Evolutionary conservation across 2,329 filamentous ascomycete species (phyloP), one percentile per base, ranked within the genome.

Genomic region (Emericellopsis cladophorae): DNA sequence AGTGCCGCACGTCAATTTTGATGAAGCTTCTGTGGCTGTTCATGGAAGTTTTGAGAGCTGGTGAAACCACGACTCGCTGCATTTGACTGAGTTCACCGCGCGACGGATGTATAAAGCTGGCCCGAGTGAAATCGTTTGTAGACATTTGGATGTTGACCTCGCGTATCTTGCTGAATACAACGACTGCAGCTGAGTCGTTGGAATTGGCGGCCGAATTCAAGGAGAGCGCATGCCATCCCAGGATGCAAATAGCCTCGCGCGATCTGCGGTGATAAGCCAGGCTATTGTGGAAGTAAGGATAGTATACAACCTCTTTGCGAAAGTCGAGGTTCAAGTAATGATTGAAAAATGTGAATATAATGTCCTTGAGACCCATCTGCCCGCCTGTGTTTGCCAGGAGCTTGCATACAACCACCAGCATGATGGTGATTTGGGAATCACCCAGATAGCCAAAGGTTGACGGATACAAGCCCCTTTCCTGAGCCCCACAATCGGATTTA

Each of bases 381-480:
- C 55, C 54, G 8, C 49, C 50, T 9, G 62, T 46, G 4, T 57
- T 55, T 23, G 62, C 57, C 5, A 76, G 52, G 18, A 70, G 53
- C 53, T 84, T 83, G 55, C 69, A 71, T 1, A 84, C 58, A 14
- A 72, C 68, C 0, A 73, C 67, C 8, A 84, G 61, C 51, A 84
- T 63, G 18, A 81, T 57, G 0, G 74, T 70, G 40, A 84, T 72
- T 47, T 83, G 78, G 16, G 81, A 73, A 4, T 78, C 79, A 6
- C 76, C 71, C 1, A 84, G 62, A 44, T 76, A 79, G 0, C 80
- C 80, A 48, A 82, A 82, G 37, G 68, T 74, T 2, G 76, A 68
- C 0, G 75, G 70, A 53, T 83, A 84, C 14, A 84, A 63, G 1
- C 80, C 80, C 7, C 74, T 68, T 10, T 66, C 59, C 41, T 67